Evolutionary conservation across 83 land plant genomes (phyloP), one percentile per base, ranked within the genome.

Genomic region (Diphasiastrum complanatum): DNA sequence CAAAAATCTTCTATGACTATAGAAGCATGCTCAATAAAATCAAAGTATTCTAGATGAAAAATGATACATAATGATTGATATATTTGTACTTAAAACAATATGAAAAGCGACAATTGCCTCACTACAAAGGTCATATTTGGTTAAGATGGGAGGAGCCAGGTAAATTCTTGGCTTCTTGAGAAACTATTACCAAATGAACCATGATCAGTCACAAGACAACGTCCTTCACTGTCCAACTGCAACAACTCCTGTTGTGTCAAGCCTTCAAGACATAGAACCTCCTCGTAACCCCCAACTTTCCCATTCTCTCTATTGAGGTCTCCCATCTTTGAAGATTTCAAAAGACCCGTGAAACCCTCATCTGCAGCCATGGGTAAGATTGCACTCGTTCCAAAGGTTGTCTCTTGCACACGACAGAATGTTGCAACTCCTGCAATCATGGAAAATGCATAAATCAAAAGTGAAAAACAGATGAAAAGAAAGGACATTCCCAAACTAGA

Each of bases 201-300:
- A 79, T 92, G 97, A 71, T 92, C 96, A 10, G 97, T 92, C 49
- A 92, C 75, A 19, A 92, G 38, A 73, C 97, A 92, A 19, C 97
- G 91, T 19, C 97, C 97, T 66, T 92, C 97, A 48, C 78, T 71
- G 31, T 92, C 97, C 53, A 92, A 61, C 51, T 74, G 78, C 27
- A 77, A 52, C 43, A 92, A 82, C 51, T 91, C 97, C 62, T 85
- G 80, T 28, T 55, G 65, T 19, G 79, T 37, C 36, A 91, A 60
- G 4, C 60, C 71, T 31, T 79, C 82, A 16, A 73, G 47, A n/a
- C 64, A 71, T 59, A 81, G 66, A 29, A 54, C 75, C 4, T 51
- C 51, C 12, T 67, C 69, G 51, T 40, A 57, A 50, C 47, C 31
- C 23, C 79, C 73, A 53, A 73, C 55, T 10, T 62, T 53, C n/a